Evolutionary conservation across 2,329 filamentous ascomycete species (phyloP), one percentile per base, ranked within the genome.

Genomic region (Xylaria sp.): DNA sequence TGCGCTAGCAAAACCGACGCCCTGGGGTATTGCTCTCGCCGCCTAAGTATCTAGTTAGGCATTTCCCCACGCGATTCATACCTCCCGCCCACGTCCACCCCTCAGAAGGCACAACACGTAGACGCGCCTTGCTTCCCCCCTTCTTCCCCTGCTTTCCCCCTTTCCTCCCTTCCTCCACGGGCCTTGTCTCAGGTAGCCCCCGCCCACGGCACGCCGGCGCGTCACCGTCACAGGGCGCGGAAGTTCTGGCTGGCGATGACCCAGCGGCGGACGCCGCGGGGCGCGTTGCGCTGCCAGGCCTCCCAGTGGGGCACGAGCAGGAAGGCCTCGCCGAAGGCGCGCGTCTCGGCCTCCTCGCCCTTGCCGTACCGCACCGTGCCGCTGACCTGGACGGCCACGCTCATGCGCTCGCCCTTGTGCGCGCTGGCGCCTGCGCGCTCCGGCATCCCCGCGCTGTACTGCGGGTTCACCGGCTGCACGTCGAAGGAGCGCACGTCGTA

Each of bases 401-500:
- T 89, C 67, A 89, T 85, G 56, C 82, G 82, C 49, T 80, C 78
- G 43, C 81, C 81, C 61, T 78, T 75, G 42, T 75, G 71, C 39
- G 58, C 39, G 21, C 48, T 22, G 42, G 2, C 70, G 65, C 37
- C 73, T 66, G 21, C 67, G 57, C 63, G 72, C 5, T 79, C 79
- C 2, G 81, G 77, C n/a, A 81, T 83, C 22, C 82, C 82, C 61
- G 81, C 74, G 46, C 75, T 73, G 68, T 85, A 90, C 53, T 82
- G 80, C 9, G 83, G 80, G 73, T 93, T 94, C 65, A 93, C 76
- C 43, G 92, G 84, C 61, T 95, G 90, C 53, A 85, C 86, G 72
- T 96, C 90, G 63, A 88, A 85, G 13, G 85, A 86, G 66, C 91
- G 86, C 50, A 91, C 79, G 51, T 93, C 89, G 74, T 91, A 94